A percentile compares a stretch with the other conserved stretches of the same genome.
Evolutionary conservation across 202 grass and related monocot species (phyloP).

Genomic region (Brachypodium distachyon): DNA sequence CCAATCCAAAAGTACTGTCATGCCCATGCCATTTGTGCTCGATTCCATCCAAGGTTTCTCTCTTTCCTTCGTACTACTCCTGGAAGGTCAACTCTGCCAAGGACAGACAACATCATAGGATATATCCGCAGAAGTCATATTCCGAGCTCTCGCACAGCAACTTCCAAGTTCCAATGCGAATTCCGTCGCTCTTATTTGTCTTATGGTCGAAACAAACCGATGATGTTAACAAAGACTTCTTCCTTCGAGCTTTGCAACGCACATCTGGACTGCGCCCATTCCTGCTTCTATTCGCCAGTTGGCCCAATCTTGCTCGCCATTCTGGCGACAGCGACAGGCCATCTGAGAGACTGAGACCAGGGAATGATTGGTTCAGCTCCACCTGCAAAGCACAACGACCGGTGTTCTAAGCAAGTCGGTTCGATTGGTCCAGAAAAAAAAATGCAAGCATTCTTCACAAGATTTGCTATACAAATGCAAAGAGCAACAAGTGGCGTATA

Average conservation of each 20-base stretch:
- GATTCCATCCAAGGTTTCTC: background rate
- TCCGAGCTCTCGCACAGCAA: background rate
- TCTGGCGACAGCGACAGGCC: slow-evolving; percentile 1
- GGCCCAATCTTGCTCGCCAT: slow-evolving; percentile 2
- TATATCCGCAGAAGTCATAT: background rate
- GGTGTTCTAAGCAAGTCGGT: background rate
- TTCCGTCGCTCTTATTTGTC: background rate
- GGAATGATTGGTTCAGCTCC: background rate
- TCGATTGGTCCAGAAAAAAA: background rate
- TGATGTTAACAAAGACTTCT: background rate
- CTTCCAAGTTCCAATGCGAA: background rate
- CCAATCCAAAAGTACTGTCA: slow-evolving; percentile 6
- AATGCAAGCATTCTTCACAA: background rate
- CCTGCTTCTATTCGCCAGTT: background rate
- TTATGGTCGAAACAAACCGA: background rate
- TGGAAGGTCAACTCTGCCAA: background rate
- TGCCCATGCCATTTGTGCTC: background rate
- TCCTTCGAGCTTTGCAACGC: background rate
- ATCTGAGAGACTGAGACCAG: background rate
- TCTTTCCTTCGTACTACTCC: background rate
- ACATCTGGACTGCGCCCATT: background rate
- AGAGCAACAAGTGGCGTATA: background rate
- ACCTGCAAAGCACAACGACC: background rate
- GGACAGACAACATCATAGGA: background rate
- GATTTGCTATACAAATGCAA: background rate